Percentiles rank a stretch among this genome's conserved stretches.
Conservation (phyloP, 371 early-diverging fungal species). For the Mortierella sp. region DNA sequence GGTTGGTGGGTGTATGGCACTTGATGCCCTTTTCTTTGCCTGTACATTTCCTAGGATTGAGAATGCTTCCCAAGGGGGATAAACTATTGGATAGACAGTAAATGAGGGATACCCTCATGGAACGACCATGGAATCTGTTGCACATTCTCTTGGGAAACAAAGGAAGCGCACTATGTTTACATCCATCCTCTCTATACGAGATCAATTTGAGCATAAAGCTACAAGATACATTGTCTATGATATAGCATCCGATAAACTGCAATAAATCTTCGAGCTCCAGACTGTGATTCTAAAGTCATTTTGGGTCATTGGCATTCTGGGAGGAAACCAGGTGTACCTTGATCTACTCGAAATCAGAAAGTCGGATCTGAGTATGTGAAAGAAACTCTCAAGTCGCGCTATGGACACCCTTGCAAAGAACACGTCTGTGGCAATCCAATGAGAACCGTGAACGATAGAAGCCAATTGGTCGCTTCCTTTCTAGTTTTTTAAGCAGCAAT, state of each 20-base stretch:
- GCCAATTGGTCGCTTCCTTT: not conserved
- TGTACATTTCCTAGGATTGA: not conserved
- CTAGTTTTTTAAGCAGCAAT: not conserved
- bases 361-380: no score
- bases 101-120: not conserved
- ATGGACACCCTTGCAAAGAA: no score
- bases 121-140: no score
- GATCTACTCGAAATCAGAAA: no score
- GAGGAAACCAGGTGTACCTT: no score
- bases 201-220: slow-evolving; percentile 5
- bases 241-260: not conserved
- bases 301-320: no score
- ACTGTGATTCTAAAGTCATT: not conserved
- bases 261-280: not conserved
- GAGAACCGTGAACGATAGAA: not conserved
- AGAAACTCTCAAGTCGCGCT: no score
- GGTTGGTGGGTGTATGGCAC: slow-evolving; percentile 4
- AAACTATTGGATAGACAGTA: slow-evolving; percentile 3
- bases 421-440: no score
- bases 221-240: no score
- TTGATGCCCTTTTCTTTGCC: not conserved
- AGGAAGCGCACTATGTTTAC: not conserved
- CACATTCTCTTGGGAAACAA: not conserved
- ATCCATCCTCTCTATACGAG: not conserved
- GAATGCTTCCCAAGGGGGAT: slow-evolving; percentile 4